Evolutionary conservation across 192 early-diverging fungal species (phyloP).

Genomic region (Gonapodya sp.): DNA sequence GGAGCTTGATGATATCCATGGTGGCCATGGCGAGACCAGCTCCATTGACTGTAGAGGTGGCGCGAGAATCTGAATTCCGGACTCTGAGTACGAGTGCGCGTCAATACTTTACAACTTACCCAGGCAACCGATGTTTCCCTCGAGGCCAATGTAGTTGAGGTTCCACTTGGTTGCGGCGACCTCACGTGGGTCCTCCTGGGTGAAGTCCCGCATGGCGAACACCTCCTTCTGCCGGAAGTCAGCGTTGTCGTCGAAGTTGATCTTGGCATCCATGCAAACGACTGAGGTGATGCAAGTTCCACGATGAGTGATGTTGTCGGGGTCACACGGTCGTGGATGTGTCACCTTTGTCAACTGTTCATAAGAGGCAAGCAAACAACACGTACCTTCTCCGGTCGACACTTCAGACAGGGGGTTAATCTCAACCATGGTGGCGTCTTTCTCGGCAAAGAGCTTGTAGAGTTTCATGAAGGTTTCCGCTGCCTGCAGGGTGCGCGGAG

Average conservation of each 20-base stretch:
- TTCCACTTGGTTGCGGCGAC: slow-evolving; percentile 93
- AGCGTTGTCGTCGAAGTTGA: slow-evolving; percentile 99
- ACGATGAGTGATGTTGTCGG: too few species aligned
- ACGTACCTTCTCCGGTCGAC: slow-evolving; percentile 63
- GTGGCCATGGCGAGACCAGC: slow-evolving; percentile 99
- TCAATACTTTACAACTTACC: slow-evolving; percentile 28
- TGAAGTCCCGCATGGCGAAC: slow-evolving; percentile 76
- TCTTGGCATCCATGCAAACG: slow-evolving; percentile 98
- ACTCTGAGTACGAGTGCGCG: not conserved
- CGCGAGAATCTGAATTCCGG: slow-evolving; percentile 18
- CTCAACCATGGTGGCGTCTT: slow-evolving; percentile 96
- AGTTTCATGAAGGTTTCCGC: slow-evolving; percentile 84
- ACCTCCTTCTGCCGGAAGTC: slow-evolving; percentile 92
- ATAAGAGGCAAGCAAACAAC: not conserved
- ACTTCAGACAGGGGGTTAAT: slow-evolving; percentile 98
- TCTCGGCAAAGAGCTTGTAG: slow-evolving; percentile 94
- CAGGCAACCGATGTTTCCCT: slow-evolving; percentile 95
- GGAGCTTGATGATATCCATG: slow-evolving; percentile 99
- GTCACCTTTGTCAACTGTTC: too few species aligned
- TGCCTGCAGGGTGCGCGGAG: slow-evolving; percentile 61
- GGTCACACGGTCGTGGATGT: too few species aligned
- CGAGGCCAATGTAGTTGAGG: slow-evolving; percentile 98
- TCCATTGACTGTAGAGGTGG: slow-evolving; percentile 63
- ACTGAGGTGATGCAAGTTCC: too few species aligned
- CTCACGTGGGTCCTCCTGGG: slow-evolving; percentile 96